Evolutionary conservation across 768 basidiomycete genomes (phyloP), one percentile per base, ranked within the genome.

Genomic region (Mycena galericulata): DNA sequence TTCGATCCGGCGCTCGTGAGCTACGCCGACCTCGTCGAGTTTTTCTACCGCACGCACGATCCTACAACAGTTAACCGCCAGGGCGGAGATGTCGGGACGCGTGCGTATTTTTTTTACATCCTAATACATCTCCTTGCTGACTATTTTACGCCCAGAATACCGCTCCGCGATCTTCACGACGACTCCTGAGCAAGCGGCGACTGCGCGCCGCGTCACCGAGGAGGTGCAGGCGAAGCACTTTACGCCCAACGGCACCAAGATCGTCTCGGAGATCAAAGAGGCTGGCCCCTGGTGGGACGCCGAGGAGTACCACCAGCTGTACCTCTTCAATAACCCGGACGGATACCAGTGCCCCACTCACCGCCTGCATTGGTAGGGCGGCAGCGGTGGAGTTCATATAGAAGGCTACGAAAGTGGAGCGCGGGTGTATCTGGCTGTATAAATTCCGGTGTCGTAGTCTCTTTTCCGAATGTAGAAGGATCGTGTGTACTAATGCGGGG

Each of bases 11-110:
- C 78, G 14, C 75, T 87, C 54, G 86, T 93, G 41, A 83, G 81
- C 26, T 94, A 92, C 68, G 89, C 80, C 17, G 90, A 93, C 73
- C 84, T 94, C 32, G 90, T 92, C 22, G 91, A 92, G 78, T 92
- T 91, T 82, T 92, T 92, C 77, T 92, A 90, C 75, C 83, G 92
- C 55, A 90, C 88, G 2, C 92, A 93, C 70, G 92, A 93, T 67
- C 90, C 92, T 0, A 92, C 91, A 24, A 88, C 89, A 0, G 73
- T 82, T 57, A 86, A 93, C 76, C 76, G 81, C 15, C 91, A 92
- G 74, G 91, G 91, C 8, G 80, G 71, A 0, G 91, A 92, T 72
- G 71, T 68, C 5, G 91, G 92, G 27, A 86, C 86, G 38, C 91
- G 90, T 91, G 70, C 51, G 86, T 83, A 3, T 2, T 15, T 15